Evolutionary conservation across 495 filamentous ascomycete species (phyloP), one percentile per base, ranked within the genome.

Genomic region (Talaromyces liani): DNA sequence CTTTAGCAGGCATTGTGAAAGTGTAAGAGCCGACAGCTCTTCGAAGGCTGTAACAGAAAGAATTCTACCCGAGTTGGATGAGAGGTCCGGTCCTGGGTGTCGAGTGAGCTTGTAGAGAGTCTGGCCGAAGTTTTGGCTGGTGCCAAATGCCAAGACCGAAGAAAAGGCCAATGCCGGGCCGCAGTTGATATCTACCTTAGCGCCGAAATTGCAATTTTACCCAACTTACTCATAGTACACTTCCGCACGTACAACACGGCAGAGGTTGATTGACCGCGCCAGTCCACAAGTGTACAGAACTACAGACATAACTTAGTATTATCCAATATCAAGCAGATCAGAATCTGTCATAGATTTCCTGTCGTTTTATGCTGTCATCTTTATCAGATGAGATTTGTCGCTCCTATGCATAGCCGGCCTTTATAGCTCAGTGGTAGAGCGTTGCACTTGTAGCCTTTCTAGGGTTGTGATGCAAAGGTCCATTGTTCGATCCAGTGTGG

Each of bases 1-100:
- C 72, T 68, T 84, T 85, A 54, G 79, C 71, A 62, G 83, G 79
- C 83, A 85, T 85, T 41, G 53, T 71, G 71, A 49, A 24, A 25
- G 5, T 12, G 22, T 12, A 36, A 36, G 56, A 58, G 56, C 29
- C 31, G 10, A 36, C 33, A 60, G 58, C 36, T 60, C 33, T 47
- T 59, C 29, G 10, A 14, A 5, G 36, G 36, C 25, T 27, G 16
- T 33, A 27, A 57, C 54, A 18, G 54, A 33, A 14, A 49, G n/a
- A 12, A 8, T 18, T 49, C 16, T 18, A 49, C 45, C 12, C n/a
- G 16, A 9, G 4, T 16, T 56, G 53, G 9, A 29, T 56, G 53
- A 56, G 53, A 56, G 24, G 27, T n/a, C 12, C 10, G 24, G 27
- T n/a, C 12, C 10, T 3, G 29, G 27, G 12, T 29, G 53, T 29